Percentiles rank a stretch among this genome's conserved stretches.
Conservation (phyloP, 2,329 filamentous ascomycete genomes). For the Fusarium camptoceras region DNA sequence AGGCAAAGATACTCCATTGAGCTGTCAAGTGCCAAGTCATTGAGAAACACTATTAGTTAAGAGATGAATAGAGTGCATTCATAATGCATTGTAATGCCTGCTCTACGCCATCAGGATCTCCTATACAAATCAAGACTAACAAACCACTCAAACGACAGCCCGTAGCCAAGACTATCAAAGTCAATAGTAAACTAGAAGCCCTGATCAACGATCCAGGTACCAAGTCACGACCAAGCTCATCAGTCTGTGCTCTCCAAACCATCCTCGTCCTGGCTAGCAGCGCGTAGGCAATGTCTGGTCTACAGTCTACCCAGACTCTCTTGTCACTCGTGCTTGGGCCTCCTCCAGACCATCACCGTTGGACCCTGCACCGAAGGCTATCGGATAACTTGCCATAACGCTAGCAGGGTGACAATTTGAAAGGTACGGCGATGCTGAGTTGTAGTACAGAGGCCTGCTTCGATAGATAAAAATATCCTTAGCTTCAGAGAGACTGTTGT, state of each 20-base stretch:
- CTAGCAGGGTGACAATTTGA: conserved; percentile 8
- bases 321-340: conserved; percentile 22
- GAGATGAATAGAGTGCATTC: not conserved
- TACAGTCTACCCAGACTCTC: conserved; percentile 8
- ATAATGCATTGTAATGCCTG: not conserved
- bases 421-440: not conserved
- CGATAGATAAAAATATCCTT: not conserved
- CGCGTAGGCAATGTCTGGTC: not conserved
- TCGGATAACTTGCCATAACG: conserved; percentile 3
- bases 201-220: conserved; percentile 2
- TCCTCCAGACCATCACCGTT: conserved; percentile 2
- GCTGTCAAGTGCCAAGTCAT: too few species aligned
- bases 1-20: not conserved
- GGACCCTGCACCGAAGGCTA: conserved; percentile 2
- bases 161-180: not conserved
- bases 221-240: not conserved
- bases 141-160: not conserved
- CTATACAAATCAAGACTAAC: not conserved
- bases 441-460: not conserved
- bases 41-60: not conserved
- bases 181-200: not conserved
- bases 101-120: not conserved
- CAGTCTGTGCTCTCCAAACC: conserved; percentile 7
- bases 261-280: conserved; percentile 24
- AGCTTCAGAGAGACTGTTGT: not conserved